Evolutionary conservation across 1,139 yeast species (phyloP), one percentile per base, ranked within the genome.

Genomic region (Saccharomyces pastorianus): DNA sequence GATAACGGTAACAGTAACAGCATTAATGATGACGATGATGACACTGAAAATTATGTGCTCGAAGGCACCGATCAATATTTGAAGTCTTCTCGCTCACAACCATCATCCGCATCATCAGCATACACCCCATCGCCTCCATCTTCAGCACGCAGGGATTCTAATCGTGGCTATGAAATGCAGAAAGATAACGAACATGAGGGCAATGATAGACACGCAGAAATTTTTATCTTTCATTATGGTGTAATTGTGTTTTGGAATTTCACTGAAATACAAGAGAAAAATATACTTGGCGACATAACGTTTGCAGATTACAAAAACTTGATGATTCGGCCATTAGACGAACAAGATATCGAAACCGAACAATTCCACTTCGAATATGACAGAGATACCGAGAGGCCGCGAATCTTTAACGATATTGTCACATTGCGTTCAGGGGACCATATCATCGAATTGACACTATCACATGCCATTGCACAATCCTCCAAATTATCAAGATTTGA

Each of bases 171-270:
- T 1, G 42, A 34, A 34, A 6, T 34, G 20, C 42, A 7, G 4
- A 34, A 14, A 3, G 42, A 34, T 9, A 34, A 34, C 11, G 42
- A 14, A 7, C 42, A 34, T 14, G 42, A 34, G 6, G 59, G 55
- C 25, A 61, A 58, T 23, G 59, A 83, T 14, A 85, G 84, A 60
- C 96, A 88, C 68, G 97, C 96, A 0, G 98, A 93, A 65, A 79
- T 93, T 77, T 93, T 93, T 65, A 81, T 93, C 5, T 84, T 93
- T 67, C 84, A 83, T 54, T 93, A 93, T 66, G 99, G 99, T 14
- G 96, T 93, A 23, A 89, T 93, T 20, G 98, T 93, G 14, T 91
- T 93, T 66, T 93, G 99, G 99, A 93, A 93, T 67, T 90, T 93
- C 63, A 84, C 95, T 2, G 97, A 90, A 67, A 77, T 82, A 9